These are phyloP conservation scores for Exophiala sp. DNA, from an alignment of 2,329 filamentous ascomycete genomes.

Conservation along the genomic window DNA sequence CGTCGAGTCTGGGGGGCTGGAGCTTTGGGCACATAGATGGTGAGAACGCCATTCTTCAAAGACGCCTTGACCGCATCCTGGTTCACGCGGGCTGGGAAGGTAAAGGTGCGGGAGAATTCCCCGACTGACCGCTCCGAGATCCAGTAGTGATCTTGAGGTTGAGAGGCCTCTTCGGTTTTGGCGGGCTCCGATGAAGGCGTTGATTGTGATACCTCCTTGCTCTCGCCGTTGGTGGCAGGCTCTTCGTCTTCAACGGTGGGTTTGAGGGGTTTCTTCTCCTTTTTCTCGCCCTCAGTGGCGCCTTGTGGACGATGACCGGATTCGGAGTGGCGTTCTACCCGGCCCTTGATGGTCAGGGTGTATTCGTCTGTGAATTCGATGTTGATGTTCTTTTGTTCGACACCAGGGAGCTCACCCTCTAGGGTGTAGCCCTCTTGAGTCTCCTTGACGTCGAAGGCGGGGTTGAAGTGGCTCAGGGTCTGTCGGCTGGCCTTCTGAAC, in stretches of 20 bases:
- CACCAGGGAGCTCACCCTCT: conserved; percentile 46
- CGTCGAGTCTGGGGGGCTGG: conserved; percentile 44
- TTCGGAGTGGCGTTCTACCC: conserved; percentile 36
- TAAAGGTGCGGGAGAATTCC: conserved; percentile 55
- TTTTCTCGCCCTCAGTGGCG: conserved; percentile 20
- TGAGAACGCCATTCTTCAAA: conserved; percentile 56
- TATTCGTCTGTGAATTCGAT: conserved; percentile 46
- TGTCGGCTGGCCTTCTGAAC: conserved; percentile 23
- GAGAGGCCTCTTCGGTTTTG: conserved; percentile 28
- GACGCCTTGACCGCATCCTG: conserved; percentile 57
- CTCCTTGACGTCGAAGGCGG: conserved; percentile 46
- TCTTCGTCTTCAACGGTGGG: conserved; percentile 45
- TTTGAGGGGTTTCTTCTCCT: conserved; percentile 31
- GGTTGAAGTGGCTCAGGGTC: conserved; percentile 35
- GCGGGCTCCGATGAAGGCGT: conserved; percentile 27
- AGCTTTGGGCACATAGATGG: conserved; percentile 53
- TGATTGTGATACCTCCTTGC: conserved; percentile 32
- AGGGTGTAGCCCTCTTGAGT: conserved; percentile 41
- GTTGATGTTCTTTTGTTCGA: conserved; percentile 42
- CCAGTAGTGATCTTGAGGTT: conserved; percentile 48
- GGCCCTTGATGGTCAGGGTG: conserved; percentile 44
- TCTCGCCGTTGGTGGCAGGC: conserved; percentile 21
- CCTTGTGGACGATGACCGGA: conserved; percentile 24
- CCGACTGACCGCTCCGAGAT: conserved; percentile 55
- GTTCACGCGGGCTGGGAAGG: conserved; percentile 53